Percentiles rank a stretch among this genome's conserved stretches.
These are phyloP conservation scores for Epichloe uncinata DNA, from an alignment of 2,329 filamentous ascomycete species.

Conservation along the genomic window DNA sequence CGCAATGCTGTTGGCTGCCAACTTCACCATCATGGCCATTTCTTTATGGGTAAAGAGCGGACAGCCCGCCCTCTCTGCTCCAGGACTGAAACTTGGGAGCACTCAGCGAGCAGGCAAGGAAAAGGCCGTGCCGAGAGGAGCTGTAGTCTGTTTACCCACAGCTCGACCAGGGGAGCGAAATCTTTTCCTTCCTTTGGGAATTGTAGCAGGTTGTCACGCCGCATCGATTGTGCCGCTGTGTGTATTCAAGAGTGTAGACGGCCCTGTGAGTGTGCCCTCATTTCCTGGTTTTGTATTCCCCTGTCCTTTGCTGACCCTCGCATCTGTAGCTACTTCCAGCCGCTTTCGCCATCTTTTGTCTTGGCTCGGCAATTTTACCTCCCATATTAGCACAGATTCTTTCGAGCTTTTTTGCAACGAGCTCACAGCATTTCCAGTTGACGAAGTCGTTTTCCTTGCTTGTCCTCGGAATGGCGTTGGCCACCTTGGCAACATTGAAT, in stretches of 20 bases:
- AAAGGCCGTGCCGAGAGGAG: conserved; percentile 15
- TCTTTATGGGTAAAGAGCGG: conserved; percentile 89
- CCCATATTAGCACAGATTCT: conserved; percentile 42
- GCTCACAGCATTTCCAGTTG: conserved; percentile 58
- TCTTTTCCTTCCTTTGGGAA: conserved; percentile 57
- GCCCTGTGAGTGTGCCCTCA: conserved; percentile 38
- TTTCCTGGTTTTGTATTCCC: neutral
- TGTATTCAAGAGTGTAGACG: conserved; percentile 64
- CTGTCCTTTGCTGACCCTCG: conserved; percentile 3
- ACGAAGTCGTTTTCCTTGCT: conserved; percentile 89
- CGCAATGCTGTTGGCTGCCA: conserved; percentile 91
- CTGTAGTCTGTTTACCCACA: conserved; percentile 11
- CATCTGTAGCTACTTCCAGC: conserved; percentile 39
- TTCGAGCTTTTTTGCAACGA: conserved; percentile 36
- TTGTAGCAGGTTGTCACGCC: conserved; percentile 62
- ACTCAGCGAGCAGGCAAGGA: neutral
- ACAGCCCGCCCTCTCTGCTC: conserved; percentile 18
- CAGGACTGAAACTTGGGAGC: neutral
- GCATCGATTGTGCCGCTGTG: conserved; percentile 71
- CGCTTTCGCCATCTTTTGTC: conserved; percentile 44
- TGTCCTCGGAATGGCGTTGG: conserved; percentile 79
- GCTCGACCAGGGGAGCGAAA: conserved; percentile 41
- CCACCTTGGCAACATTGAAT: conserved; percentile 86
- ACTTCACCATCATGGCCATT: conserved; percentile 92
- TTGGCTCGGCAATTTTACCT: conserved; percentile 43